A percentile compares a stretch with the other conserved stretches of the same genome.
Evolutionary conservation across 805 yeast genomes (phyloP).

Genomic region (Kazachstania taianensis): DNA sequence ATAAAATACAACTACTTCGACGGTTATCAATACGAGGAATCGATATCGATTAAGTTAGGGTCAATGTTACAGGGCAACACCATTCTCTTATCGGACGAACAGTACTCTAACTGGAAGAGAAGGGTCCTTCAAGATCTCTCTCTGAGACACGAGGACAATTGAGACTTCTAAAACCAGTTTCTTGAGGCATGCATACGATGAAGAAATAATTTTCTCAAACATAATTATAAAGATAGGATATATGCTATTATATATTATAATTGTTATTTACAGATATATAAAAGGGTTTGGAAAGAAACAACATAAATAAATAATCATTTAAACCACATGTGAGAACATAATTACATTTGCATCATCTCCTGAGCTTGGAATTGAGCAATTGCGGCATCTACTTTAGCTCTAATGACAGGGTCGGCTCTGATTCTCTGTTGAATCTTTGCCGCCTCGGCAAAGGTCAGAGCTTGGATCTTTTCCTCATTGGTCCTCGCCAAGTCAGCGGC

Average conservation of each 20-base stretch:
- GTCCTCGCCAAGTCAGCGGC: constrained; percentile 77
- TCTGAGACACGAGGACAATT: constrained; percentile 14
- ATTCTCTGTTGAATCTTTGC: constrained; percentile 80
- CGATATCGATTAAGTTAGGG: constrained; percentile 22
- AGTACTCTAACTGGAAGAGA: constrained; percentile 28
- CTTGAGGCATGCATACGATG: no score
- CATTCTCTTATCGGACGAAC: constrained; percentile 25
- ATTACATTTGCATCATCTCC: constrained; percentile 21
- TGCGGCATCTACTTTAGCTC: constrained; percentile 52
- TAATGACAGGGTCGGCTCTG: constrained; percentile 55
- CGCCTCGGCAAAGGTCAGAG: constrained; percentile 86
- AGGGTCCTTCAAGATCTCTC: constrained; percentile 24
- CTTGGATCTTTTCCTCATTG: constrained; percentile 78
- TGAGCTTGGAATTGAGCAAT: constrained; percentile 33
- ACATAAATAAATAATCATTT: no score
- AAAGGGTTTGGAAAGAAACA: no score
- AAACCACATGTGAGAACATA: no score
- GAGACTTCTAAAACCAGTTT: neutral
- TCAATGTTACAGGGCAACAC: constrained; percentile 30
- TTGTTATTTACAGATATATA: neutral
- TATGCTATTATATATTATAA: neutral
- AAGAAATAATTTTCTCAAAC: no score
- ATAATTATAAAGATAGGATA: neutral
- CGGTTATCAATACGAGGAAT: constrained; percentile 20
- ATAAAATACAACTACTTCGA: constrained; percentile 31